These are phyloP conservation scores for Penicillium manginii DNA, from an alignment of 495 filamentous ascomycete genomes.

Conservation along the genomic window DNA sequence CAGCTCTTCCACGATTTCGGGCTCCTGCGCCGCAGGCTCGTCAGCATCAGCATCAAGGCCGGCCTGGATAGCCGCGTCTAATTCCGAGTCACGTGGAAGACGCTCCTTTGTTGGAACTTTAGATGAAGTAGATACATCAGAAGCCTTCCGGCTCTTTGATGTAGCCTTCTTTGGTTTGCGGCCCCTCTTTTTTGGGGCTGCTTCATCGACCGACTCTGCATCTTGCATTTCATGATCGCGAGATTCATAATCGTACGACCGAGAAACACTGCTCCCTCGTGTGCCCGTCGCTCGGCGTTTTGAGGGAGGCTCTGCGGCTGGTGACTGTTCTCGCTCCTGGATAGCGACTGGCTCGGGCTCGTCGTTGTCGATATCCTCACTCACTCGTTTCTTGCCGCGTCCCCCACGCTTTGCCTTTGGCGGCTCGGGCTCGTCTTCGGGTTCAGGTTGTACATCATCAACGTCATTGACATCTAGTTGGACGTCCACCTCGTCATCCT, in stretches of 20 bases:
- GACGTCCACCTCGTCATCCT: constrained; percentile 50
- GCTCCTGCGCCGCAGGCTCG: constrained; percentile 18
- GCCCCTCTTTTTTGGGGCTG: constrained; percentile 34
- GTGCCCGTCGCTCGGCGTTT: constrained; percentile 68
- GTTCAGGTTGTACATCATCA: constrained; percentile 34
- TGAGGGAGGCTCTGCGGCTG: constrained; percentile 57
- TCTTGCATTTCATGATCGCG: constrained; percentile 30
- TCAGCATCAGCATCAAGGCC: constrained; percentile 54
- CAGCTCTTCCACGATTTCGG: constrained; percentile 2
- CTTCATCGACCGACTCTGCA: constrained; percentile 25
- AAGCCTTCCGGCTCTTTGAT: constrained; percentile 56
- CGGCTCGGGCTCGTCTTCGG: constrained; percentile 9
- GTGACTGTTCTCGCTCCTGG: constrained; percentile 24
- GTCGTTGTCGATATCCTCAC: constrained; percentile 61
- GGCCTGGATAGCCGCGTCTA: constrained; percentile 69
- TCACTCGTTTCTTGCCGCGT: constrained; percentile 67
- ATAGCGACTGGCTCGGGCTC: constrained; percentile 29
- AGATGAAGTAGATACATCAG: constrained; percentile 52
- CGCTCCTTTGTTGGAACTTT: constrained; percentile 40
- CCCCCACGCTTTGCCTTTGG: constrained; percentile 48
- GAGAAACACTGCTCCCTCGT: constrained; percentile 46
- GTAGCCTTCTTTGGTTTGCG: constrained; percentile 49
- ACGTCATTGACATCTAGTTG: constrained; percentile 37
- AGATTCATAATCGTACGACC: constrained; percentile 21
- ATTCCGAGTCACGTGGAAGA: constrained; percentile 63